Percentiles rank a stretch among this genome's conserved stretches.
These are phyloP conservation scores for Fagopyrum tataricum DNA, from an alignment of 148 eudicot species.

Conservation along the genomic window DNA sequence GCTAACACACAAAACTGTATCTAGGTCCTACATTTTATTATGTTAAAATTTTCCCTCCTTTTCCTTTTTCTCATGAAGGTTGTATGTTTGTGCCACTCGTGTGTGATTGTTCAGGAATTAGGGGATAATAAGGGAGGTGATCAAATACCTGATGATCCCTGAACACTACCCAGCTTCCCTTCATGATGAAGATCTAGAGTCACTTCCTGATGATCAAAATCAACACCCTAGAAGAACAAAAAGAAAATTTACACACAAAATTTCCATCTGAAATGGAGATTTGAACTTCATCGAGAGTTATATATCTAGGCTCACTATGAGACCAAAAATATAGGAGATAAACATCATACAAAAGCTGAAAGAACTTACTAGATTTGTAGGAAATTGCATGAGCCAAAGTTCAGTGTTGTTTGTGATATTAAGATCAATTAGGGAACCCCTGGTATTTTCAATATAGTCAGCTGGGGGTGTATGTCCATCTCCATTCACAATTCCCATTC, in stretches of 20 bases:
- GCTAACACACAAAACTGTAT: too few species aligned
- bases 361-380: slow-evolving; percentile 43
- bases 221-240: slow-evolving; percentile 44
- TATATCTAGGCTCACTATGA: neutral
- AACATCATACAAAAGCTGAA: neutral
- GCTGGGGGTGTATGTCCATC: slow-evolving; percentile 26
- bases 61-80: neutral
- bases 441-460: slow-evolving; percentile 43
- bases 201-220: slow-evolving; percentile 53
- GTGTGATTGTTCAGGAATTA: neutral
- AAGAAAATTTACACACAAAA: neutral
- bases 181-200: slow-evolving; percentile 50
- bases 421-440: slow-evolving; percentile 47
- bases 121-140: slow-evolving; percentile 2
- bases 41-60: neutral
- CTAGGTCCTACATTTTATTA: neutral
- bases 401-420: slow-evolving; percentile 41
- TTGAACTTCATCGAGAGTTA: neutral
- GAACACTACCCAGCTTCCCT: slow-evolving; percentile 53
- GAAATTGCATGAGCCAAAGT: slow-evolving; percentile 79
- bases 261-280: neutral
- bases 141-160: slow-evolving; percentile 50
- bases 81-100: neutral
- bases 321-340: neutral
- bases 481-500: slow-evolving; percentile 13